Evolutionary conservation across 1,284 basidiomycete species (phyloP).

Genomic region (Rhodotorula glutinis): DNA sequence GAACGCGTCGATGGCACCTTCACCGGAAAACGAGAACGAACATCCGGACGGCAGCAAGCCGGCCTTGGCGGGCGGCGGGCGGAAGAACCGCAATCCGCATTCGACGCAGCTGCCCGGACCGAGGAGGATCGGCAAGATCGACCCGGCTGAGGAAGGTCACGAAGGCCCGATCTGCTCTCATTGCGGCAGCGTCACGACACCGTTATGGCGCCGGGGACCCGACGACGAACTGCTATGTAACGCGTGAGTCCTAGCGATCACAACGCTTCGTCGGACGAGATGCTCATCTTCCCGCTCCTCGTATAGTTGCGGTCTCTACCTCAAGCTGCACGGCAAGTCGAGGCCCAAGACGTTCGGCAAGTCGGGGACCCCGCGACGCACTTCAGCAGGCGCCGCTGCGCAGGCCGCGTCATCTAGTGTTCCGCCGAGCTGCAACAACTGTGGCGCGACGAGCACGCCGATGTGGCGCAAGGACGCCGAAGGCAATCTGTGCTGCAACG

Average conservation of each 20-base stretch:
- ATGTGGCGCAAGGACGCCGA: constrained; percentile 40
- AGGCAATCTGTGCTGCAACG: constrained; percentile 38
- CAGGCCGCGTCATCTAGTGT: constrained; percentile 32
- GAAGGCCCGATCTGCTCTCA: constrained; percentile 36
- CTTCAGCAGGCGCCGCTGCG: constrained; percentile 33
- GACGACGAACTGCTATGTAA: constrained; percentile 41
- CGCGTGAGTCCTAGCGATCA: constrained; percentile 26
- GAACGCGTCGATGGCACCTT: neutral
- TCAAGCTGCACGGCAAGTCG: constrained; percentile 38
- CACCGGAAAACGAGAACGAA: neutral
- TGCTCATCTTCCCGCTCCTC: no score
- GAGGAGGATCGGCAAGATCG: constrained; percentile 19
- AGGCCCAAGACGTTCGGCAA: constrained; percentile 37
- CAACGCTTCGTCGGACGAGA: no score
- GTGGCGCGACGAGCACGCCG: constrained; percentile 38
- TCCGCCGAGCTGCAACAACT: constrained; percentile 38
- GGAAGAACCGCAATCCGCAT: constrained; percentile 41
- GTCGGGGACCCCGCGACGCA: constrained; percentile 18
- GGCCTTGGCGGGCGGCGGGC: constrained; percentile 7
- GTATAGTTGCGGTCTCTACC: constrained; percentile 38
- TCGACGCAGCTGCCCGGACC: constrained; percentile 35
- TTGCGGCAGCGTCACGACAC: constrained; percentile 38
- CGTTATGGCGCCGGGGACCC: constrained; percentile 39
- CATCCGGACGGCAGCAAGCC: neutral
- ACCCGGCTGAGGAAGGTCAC: constrained; percentile 28